Conservation (phyloP, 192 early-diverging fungal species). For the Chytriomyces hyalinus region DNA sequence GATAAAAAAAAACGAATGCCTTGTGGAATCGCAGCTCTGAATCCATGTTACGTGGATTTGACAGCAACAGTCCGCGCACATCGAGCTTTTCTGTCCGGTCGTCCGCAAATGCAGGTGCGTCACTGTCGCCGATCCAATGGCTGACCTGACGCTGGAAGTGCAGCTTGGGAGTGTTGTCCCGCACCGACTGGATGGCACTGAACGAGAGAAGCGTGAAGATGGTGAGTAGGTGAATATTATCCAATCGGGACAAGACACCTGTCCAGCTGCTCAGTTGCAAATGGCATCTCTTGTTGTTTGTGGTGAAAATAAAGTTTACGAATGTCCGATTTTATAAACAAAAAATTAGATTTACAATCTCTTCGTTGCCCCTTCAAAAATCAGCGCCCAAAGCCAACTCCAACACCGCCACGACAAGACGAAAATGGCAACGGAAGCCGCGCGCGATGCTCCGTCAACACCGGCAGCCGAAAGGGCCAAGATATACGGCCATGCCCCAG, state of each 20-base stretch:
- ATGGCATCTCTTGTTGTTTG: no score
- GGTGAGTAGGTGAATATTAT: no score
- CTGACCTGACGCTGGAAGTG: conserved; percentile 32
- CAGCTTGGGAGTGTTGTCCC: not conserved
- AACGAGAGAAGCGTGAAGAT: no score
- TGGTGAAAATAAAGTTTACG: no score
- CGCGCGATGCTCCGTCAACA: not conserved
- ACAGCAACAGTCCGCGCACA: conserved; percentile 41
- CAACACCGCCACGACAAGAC: no score
- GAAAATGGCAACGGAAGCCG: conserved; percentile 2
- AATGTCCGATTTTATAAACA: no score
- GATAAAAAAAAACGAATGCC: conserved; percentile 26
- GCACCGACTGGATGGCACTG: no score
- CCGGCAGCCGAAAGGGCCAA: conserved; percentile 12
- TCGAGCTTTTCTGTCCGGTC: conserved; percentile 48
- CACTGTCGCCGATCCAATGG: conserved; percentile 27
- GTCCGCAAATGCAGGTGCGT: conserved; percentile 26
- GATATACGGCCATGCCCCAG: conserved; percentile 12
- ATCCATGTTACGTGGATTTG: conserved; percentile 50
- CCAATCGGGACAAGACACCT: no score
- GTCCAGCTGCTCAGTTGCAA: no score
- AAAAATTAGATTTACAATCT: no score
- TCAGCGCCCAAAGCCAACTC: no score
- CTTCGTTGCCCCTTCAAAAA: no score
- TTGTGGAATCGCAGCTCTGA: conserved; percentile 51